Percentiles rank a stretch among this genome's conserved stretches.
phyloP scores from a whole-genome alignment of 2,329 filamentous ascomycete genomes.

The Paraconiothyrium sp. region DNA sequence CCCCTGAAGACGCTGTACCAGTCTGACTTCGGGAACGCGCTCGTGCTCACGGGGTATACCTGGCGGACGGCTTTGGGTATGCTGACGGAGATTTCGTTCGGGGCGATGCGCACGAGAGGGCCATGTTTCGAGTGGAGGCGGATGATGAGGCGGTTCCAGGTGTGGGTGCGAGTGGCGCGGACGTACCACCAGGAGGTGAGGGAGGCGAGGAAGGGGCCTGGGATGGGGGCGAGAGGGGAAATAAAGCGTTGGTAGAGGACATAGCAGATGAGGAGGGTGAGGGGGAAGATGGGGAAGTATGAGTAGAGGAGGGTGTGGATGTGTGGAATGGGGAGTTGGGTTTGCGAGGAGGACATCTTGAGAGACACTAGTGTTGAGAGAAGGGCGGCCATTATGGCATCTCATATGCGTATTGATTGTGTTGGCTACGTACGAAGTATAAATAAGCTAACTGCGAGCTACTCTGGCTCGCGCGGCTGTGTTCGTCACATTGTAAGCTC shows the following conservation, averaged over 20 bases:
- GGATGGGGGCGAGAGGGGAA: slow-evolving; percentile 35
- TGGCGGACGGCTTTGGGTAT: neutral
- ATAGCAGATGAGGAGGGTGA: slow-evolving; percentile 10
- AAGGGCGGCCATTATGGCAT: neutral
- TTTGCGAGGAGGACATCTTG: neutral
- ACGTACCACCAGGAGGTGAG: slow-evolving; percentile 27
- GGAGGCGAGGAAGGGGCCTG: slow-evolving; percentile 40
- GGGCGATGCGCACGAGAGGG: neutral
- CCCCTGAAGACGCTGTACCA: slow-evolving; percentile 5
- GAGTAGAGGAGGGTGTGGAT: slow-evolving; percentile 14
- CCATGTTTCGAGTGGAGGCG: neutral
- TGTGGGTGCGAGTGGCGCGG: neutral
- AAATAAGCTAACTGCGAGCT: neutral
- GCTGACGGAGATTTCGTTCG: slow-evolving; percentile 7
- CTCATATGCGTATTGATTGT: neutral
- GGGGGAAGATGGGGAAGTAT: slow-evolving; percentile 9
- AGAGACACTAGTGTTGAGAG: neutral
- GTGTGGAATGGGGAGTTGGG: neutral
- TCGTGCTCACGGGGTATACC: neutral
- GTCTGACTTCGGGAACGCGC: neutral
- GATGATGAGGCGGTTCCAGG: slow-evolving; percentile 7
- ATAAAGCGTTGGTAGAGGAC: slow-evolving; percentile 26
- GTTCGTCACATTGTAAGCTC: slow-evolving; percentile 1
- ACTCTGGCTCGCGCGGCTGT: neutral
- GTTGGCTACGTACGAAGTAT: neutral